A percentile compares a stretch with the other conserved stretches of the same genome.
These are phyloP conservation scores for Haplosporangium sp. DNA, from an alignment of 371 early-diverging fungal species.

Conservation along the genomic window DNA sequence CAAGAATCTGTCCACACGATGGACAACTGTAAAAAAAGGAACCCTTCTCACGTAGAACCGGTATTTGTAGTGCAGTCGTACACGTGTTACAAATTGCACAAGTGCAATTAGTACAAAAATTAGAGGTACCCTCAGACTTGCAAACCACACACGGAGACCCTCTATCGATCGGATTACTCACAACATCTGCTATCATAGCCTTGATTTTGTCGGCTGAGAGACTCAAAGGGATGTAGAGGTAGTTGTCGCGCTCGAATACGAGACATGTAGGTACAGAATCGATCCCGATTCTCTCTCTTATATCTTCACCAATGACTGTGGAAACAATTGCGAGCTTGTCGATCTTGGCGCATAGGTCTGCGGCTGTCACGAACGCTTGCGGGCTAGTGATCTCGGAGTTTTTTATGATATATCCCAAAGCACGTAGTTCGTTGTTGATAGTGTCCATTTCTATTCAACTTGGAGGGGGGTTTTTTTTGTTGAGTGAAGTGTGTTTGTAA, in stretches of 20 bases:
- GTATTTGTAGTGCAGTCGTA: neutral
- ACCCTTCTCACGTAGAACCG: no score
- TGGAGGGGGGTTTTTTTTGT: no score
- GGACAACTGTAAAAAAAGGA: no score
- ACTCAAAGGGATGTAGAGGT: slow-evolving; percentile 11
- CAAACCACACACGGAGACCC: neutral
- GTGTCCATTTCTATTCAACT: neutral
- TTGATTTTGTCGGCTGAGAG: neutral
- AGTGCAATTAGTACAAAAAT: neutral
- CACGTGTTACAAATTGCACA: neutral
- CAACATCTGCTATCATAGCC: neutral
- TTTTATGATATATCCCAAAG: slow-evolving; percentile 9
- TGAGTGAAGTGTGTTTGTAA: no score
- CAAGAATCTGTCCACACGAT: no score
- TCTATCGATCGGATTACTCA: neutral
- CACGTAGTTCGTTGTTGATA: neutral
- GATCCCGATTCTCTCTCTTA: slow-evolving; percentile 7
- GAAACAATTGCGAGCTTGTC: slow-evolving; percentile 15
- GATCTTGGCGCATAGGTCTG: neutral
- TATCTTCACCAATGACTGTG: slow-evolving; percentile 6
- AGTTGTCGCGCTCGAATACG: slow-evolving; percentile 25
- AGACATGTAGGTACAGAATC: slow-evolving; percentile 2
- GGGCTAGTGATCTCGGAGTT: slow-evolving; percentile 1
- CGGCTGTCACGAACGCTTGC: neutral
- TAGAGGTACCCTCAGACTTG: neutral